Base-by-base conservation (phyloP, 2,329 filamentous ascomycete species). In the Alternaria burnsii region DNA sequence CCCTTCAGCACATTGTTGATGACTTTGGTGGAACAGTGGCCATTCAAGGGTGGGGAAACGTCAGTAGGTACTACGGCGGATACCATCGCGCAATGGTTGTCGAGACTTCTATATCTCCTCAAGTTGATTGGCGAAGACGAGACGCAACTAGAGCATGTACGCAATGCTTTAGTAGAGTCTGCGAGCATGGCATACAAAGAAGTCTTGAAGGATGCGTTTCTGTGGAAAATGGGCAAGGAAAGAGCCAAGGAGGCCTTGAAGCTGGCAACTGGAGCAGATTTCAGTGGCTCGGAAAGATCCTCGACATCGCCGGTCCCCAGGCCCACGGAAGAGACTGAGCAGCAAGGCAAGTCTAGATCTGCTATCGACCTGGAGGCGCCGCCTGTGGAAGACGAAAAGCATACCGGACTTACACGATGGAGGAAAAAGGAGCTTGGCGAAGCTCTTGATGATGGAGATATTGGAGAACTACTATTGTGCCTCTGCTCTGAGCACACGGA, bases 1-100 rank as follows among this genome's bases (percentile, higher is more conserved):
- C 61, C 80, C 30, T 76, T 87, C 11, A 93, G 91, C 67, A 84
- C 93, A 18, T 71, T 97, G 4, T 82, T 88, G 11, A 84, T 92
- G 66, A 86, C 89, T 0, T 82, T 97, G 20, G 80, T 87, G 3
- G 94, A 97, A 74, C 94, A 97, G 76, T 86, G 93, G 78, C 86
- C 89, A 0, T 97, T 92, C 70, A 76, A 75, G 53, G 81, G 72
- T 18, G 69, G 71, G 2, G 71, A 73, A 43, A 43, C 64, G 3
- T 62, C 71, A 36, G 72, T 71, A 26, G 68, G 61, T 5, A 71
- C 66, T 26, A 58, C 67, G 16, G 74, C 70, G 22, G 75, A 73
- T 44, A 51, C 69, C 12, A 56, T 79, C 40, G 71, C 76, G 2
- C 71, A 77, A 18, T 80, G 77, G 77, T 58, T 79, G 10, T 71